Percentiles rank a stretch among this genome's conserved stretches.
These are phyloP conservation scores for Erysiphe neolycopersici DNA, from an alignment of 2,329 filamentous ascomycete genomes.

Conservation along the genomic window DNA sequence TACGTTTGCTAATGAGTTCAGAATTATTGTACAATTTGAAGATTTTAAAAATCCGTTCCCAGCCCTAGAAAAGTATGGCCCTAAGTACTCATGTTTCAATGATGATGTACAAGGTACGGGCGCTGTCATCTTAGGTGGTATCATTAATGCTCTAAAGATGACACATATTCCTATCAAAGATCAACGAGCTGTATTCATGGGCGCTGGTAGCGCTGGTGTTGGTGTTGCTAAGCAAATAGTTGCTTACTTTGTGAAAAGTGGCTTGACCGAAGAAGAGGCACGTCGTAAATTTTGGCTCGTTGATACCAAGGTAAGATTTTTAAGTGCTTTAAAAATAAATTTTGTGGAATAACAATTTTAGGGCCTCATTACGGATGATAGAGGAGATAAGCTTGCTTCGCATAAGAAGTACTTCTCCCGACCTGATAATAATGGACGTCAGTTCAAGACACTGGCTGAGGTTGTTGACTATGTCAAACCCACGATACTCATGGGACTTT, in stretches of 20 bases:
- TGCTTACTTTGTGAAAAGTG: conserved; percentile 38
- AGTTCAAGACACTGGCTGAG: conserved; percentile 32
- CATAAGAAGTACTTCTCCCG: conserved; percentile 22
- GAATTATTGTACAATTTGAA: conserved; percentile 34
- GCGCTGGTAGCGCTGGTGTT: conserved; percentile 54
- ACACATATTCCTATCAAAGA: conserved; percentile 38
- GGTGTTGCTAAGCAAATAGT: conserved; percentile 71
- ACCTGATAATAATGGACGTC: conserved; percentile 14
- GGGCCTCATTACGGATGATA: conserved; percentile 42
- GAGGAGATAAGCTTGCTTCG: conserved; percentile 43
- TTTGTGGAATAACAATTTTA: conserved; percentile 13
- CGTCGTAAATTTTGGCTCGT: conserved; percentile 46
- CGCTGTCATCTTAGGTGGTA: conserved; percentile 59
- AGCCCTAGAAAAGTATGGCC: conserved; percentile 44
- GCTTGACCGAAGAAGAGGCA: conserved; percentile 44
- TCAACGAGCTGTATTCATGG: conserved; percentile 48
- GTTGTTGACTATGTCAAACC: conserved; percentile 47
- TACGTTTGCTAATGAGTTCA: conserved; percentile 28
- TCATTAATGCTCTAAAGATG: conserved; percentile 48
- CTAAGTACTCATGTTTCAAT: conserved; percentile 64
- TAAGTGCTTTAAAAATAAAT: neutral
- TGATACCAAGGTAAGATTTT: conserved; percentile 22
- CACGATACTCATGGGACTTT: conserved; percentile 62
- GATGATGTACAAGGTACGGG: conserved; percentile 79
- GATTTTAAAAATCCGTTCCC: conserved; percentile 36